Base-by-base conservation (phyloP, 306 rosid species). In the Begonia masoniana region DNA sequence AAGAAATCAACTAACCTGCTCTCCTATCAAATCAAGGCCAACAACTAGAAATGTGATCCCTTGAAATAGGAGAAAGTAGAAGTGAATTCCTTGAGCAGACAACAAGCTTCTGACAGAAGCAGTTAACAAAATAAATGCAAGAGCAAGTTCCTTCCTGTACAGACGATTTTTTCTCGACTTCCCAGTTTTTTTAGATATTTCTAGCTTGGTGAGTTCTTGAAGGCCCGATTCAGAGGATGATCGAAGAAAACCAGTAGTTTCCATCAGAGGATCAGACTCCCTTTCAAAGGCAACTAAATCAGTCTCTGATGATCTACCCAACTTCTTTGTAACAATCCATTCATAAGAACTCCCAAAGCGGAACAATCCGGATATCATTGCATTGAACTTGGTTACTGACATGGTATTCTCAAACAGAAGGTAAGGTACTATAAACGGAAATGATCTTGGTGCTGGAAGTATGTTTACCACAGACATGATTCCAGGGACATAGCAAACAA, bases 81-180 rank as follows among this genome's bases (percentile, higher is more conserved):
- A 91, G 75, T 91, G 99, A 77, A 91, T 79, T 68, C 96, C 99
- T 73, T 91, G 96, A 7, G 99, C 99, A 58, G 99, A 91, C 57
- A 91, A 68, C 71, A 91, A 72, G 71, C 99, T 86, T 79, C 96
- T 83, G 56, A 75, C 81, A 3, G 99, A 77, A 61, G 99, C 96
- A 1, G 92, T 68, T 62, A 91, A 74, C 74, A 91, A 72, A 63
- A 91, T 76, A 65, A 91, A 68, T 50, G 99, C 94, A 48, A 91
- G 94, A 50, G 84, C 85, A 51, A 91, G 94, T 68, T 91, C 99
- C 74, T 83, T 91, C 80, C 92, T 71, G 76, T 79, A 86, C 64
- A 91, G 68, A 48, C 80, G 91, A n/a, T 91, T 91, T 75, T 70
- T 83, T 76, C 74, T 91, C 14, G 57, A 36, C 64, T 81, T 81